Base-by-base conservation (phyloP, 805 yeast genomes). In the Saccharomycopsis schoenii region DNA sequence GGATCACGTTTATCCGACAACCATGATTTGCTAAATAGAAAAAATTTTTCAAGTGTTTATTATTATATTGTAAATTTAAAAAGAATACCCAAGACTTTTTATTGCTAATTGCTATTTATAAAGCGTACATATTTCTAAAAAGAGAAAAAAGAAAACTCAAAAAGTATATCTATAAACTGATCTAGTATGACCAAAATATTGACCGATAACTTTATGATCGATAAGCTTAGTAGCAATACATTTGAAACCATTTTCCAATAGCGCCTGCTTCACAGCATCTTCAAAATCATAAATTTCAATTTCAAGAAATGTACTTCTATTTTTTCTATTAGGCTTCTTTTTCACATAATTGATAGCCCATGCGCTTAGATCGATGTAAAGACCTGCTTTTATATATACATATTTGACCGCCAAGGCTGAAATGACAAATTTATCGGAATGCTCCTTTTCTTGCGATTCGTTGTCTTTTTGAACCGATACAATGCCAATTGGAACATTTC, bases 401-500 rank as follows among this genome's bases (percentile, higher is more conserved):
- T 82, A 81, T 72, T 91, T 81, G 55, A 86, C 81, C 61, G 87
- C 87, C 19, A 82, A 68, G 6, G 84, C 81, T 5, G 84, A 76
- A 56, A 86, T 82, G n/a, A 39, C 12, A 34, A 12, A 60, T 14
- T 41, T 9, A 14, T 47, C 52, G 1, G 29, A 11, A 24, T 50
- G 15, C 75, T 29, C 34, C 6, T 29, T 72, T 25, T 72, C 72
- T 9, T 77, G 70, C 0, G 80, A 73, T 57, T 76, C 67, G 10
- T 77, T 75, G n/a, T 78, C 75, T 47, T 73, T 69, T 54, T 76
- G 77, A 55, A 80, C 74, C 0, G 85, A 77, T 37, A 80, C 74
- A 42, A 84, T 74, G 0, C 91, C 90, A 68, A 88, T 83, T 17
- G 94, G 92, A 0, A 84, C 75, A n/a, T 80, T 81, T 68, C 92